phyloP scores from a whole-genome alignment of 164 flowering plant genomes.

The Berberis vulgaris region DNA sequence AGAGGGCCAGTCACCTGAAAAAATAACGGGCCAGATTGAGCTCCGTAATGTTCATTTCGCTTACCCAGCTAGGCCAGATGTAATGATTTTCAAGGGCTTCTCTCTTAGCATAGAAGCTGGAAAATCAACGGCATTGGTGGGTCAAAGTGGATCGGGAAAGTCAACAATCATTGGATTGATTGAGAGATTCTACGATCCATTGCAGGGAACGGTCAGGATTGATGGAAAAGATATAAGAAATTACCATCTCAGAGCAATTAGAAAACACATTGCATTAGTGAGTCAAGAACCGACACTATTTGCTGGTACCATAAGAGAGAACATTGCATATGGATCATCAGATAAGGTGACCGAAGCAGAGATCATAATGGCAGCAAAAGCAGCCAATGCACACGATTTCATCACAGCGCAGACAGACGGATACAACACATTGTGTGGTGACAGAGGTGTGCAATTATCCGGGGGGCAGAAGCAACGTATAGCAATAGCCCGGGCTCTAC shows the following conservation, averaged over 20 bases:
- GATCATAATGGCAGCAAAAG: constrained; percentile 1
- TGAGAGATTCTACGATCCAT: constrained; percentile 2
- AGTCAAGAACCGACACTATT: constrained; percentile 1
- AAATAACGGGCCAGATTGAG: not conserved
- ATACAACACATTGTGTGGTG: not conserved
- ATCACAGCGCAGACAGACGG: not conserved
- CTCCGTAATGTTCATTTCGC: not conserved
- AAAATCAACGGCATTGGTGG: not conserved
- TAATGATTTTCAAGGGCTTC: not conserved
- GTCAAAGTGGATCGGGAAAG: constrained; percentile 3
- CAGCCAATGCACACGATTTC: constrained; percentile 2
- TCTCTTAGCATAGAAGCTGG: not conserved
- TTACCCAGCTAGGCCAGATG: not conserved
- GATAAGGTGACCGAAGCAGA: not conserved
- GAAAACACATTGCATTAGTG: not conserved
- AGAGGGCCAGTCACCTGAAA: not conserved
- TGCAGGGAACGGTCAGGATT: not conserved
- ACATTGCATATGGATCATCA: not conserved
- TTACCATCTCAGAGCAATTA: not conserved
- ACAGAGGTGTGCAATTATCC: constrained; percentile 2
- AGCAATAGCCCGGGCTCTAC: constrained; percentile 2
- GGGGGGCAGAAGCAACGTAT: constrained; percentile 1
- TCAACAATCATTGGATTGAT: constrained; percentile 2
- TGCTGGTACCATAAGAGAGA: not conserved
- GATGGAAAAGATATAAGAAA: not conserved